Conservation (phyloP, 352 stramenopile genomes). For the Blastocystis sp. region DNA sequence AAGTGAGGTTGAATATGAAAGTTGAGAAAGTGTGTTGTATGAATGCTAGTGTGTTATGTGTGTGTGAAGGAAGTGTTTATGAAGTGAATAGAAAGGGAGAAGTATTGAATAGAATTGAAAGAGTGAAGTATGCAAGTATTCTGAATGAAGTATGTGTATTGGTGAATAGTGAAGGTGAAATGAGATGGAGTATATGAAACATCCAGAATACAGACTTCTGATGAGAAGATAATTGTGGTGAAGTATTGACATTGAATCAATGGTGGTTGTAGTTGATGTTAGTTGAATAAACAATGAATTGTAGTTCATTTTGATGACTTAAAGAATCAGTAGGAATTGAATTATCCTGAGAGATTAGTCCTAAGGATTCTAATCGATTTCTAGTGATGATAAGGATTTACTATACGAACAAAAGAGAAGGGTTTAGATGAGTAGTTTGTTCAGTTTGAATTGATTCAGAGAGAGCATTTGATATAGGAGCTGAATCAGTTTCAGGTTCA, state of each 20-base stretch:
- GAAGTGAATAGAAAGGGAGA: not conserved
- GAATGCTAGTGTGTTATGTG: not conserved
- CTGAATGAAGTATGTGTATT: not conserved
- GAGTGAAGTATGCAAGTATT: not conserved
- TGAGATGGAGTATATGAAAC: not conserved
- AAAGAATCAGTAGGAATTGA: not conserved
- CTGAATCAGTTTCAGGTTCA: not conserved
- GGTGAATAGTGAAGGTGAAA: not conserved
- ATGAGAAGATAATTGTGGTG: too few relatives aligned
- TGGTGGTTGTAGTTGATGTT: too few relatives aligned
- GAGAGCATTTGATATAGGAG: not conserved
- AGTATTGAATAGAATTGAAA: not conserved
- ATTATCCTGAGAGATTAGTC: not conserved
- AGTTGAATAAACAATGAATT: too few relatives aligned
- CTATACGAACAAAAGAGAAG: not conserved
- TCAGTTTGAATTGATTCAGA: not conserved
- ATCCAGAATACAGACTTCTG: too few relatives aligned
- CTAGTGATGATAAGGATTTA: not conserved
- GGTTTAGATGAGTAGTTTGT: not conserved
- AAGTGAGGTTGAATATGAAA: not conserved
- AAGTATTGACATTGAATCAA: too few relatives aligned
- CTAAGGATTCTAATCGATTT: not conserved
- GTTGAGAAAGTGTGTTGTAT: not conserved
- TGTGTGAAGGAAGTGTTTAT: not conserved
- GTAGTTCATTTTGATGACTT: not conserved